A percentile compares a stretch with the other conserved stretches of the same genome.
These are phyloP conservation scores for Coemansia sp. DNA, from an alignment of 192 early-diverging fungal species.

Conservation along the genomic window DNA sequence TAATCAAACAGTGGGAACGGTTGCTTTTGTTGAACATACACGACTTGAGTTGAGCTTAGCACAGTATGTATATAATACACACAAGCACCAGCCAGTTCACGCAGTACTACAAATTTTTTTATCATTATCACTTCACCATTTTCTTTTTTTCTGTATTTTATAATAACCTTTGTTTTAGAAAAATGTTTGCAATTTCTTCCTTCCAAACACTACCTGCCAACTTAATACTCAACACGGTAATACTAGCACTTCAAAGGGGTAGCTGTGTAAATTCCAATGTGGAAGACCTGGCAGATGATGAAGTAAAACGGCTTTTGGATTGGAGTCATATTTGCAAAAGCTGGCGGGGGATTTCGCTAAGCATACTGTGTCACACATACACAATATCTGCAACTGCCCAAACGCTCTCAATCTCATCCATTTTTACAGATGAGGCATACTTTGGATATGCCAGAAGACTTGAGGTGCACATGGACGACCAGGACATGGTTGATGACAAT, in stretches of 20 bases:
- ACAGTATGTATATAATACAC: background rate
- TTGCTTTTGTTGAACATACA: background rate
- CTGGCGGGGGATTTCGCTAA: background rate
- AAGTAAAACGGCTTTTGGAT: background rate
- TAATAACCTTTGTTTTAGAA: background rate
- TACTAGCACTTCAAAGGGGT: background rate
- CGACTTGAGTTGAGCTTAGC: background rate
- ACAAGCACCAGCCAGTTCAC: too few relatives aligned
- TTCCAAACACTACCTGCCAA: background rate
- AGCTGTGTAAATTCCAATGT: background rate
- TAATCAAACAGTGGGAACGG: background rate
- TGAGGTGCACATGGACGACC: background rate
- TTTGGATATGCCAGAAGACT: background rate
- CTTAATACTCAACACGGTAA: background rate
- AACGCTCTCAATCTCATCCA: background rate
- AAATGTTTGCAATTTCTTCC: background rate
- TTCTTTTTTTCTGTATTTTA: background rate
- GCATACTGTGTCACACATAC: background rate
- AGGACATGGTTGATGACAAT: background rate
- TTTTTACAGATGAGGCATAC: background rate
- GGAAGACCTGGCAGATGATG: background rate
- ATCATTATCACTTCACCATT: background rate
- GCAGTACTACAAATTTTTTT: background rate
- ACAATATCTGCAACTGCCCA: background rate
- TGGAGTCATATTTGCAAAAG: background rate